These are phyloP conservation scores for Auricularia heimuer DNA, from an alignment of 768 basidiomycete genomes.

Conservation along the genomic window DNA sequence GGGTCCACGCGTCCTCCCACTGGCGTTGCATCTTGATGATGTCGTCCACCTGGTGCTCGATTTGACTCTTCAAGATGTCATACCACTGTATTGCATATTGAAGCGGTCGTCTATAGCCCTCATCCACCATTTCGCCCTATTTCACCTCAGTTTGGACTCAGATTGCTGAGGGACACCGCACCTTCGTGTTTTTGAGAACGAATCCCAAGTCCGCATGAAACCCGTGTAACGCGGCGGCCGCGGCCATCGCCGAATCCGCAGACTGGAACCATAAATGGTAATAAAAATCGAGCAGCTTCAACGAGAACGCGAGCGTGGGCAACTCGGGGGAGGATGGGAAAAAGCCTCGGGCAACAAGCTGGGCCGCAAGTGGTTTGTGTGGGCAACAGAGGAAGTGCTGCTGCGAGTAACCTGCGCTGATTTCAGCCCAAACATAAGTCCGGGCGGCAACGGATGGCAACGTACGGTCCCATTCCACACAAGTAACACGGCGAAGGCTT, in stretches of 20 bases:
- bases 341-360: conserved; percentile 10
- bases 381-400: too few species aligned
- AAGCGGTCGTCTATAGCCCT: background rate
- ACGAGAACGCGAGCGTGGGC: conserved; percentile 13
- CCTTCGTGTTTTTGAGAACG: conserved; percentile 10
- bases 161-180: conserved; percentile 2
- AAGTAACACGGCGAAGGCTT: too few species aligned
- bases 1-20: background rate
- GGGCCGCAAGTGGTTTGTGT: too few species aligned
- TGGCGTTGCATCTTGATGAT: background rate
- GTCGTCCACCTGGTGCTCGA: background rate
- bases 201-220: conserved; percentile 23
- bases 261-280: conserved; percentile 25
- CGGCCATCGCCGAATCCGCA: conserved; percentile 25
- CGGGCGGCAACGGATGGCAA: too few species aligned
- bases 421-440: too few species aligned
- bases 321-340: conserved; percentile 23
- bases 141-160: too few species aligned
- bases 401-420: too few species aligned
- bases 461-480: too few species aligned
- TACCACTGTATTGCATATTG: background rate
- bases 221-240: conserved; percentile 18
- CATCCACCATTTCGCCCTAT: background rate
- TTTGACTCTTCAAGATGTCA: background rate
- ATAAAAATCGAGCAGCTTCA: conserved; percentile 26